Evolutionary conservation across 2,329 filamentous ascomycete species (phyloP).

Genomic region (Trichoderma simmonsii): DNA sequence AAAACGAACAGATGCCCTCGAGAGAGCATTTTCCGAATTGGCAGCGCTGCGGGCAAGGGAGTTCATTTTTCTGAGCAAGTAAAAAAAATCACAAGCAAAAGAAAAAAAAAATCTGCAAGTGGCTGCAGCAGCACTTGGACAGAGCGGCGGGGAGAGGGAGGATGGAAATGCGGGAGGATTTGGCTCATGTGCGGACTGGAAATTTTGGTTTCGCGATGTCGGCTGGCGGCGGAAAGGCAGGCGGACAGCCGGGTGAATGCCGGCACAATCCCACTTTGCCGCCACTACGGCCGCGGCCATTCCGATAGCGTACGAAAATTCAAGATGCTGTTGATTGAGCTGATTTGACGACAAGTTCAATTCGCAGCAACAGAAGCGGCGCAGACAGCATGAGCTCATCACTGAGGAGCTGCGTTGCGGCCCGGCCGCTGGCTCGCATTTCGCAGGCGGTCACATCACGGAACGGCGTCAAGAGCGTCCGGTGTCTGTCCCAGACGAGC

Average conservation of each 20-base stretch:
- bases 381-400: conserved; percentile 43
- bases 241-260: conserved; percentile 36
- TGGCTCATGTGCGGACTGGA: conserved; percentile 28
- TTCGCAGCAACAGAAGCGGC: conserved; percentile 23
- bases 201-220: conserved; percentile 41
- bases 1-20: conserved; percentile 39
- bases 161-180: conserved; percentile 25
- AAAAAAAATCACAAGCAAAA: conserved; percentile 18
- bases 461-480: conserved; percentile 26
- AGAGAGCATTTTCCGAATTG: conserved; percentile 41
- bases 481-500: conserved; percentile 41
- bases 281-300: not conserved
- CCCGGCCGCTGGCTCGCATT: conserved; percentile 36
- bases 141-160: conserved; percentile 23
- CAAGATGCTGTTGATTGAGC: not conserved
- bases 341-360: not conserved
- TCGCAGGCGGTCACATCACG: conserved; percentile 25
- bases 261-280: conserved; percentile 31
- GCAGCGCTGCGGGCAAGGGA: conserved; percentile 43
- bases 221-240: conserved; percentile 35
- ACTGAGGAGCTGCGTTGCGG: conserved; percentile 42
- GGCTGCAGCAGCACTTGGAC: conserved; percentile 28
- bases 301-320: conserved; percentile 17
- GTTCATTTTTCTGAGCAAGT: conserved; percentile 39
- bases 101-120: conserved; percentile 26